Conservation (phyloP, 805 yeast species). For the Kurtzmaniella cleridarum region DNA sequence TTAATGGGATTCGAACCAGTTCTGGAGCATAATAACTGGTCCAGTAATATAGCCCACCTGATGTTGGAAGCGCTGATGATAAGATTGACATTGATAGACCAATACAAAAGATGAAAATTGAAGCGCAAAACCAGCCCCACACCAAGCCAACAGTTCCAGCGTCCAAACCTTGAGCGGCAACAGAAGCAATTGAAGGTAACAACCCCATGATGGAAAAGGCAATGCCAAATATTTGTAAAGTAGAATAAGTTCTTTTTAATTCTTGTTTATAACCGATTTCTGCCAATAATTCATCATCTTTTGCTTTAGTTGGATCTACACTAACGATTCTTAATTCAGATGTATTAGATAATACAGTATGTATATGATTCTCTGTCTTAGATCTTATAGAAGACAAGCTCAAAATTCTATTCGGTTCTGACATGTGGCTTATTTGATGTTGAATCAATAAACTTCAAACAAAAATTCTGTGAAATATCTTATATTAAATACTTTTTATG, state of each 20-base stretch:
- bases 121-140: constrained; percentile 29
- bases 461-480: too few species aligned
- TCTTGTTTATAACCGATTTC: constrained; percentile 60
- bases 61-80: constrained; percentile 23
- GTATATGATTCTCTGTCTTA: constrained; percentile 7
- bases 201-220: constrained; percentile 32
- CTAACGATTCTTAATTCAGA: constrained; percentile 14
- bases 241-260: constrained; percentile 53
- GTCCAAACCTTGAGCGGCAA: constrained; percentile 17
- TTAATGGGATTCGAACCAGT: constrained; percentile 15
- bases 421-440: too few species aligned
- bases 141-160: constrained; percentile 27
- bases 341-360: constrained; percentile 11
- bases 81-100: constrained; percentile 24
- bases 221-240: constrained; percentile 29
- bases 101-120: constrained; percentile 19
- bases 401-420: too few species aligned
- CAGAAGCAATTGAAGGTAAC: constrained; percentile 25
- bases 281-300: constrained; percentile 24
- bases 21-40: constrained; percentile 28
- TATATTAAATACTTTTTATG: too few species aligned
- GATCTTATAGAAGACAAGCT: constrained; percentile 5
- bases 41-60: constrained; percentile 34
- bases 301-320: constrained; percentile 3
- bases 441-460: too few species aligned